Percentiles rank a stretch among this genome's conserved stretches.
These are phyloP conservation scores for Dimocarpus longan DNA, from an alignment of 345 rosid species.

Conservation along the genomic window DNA sequence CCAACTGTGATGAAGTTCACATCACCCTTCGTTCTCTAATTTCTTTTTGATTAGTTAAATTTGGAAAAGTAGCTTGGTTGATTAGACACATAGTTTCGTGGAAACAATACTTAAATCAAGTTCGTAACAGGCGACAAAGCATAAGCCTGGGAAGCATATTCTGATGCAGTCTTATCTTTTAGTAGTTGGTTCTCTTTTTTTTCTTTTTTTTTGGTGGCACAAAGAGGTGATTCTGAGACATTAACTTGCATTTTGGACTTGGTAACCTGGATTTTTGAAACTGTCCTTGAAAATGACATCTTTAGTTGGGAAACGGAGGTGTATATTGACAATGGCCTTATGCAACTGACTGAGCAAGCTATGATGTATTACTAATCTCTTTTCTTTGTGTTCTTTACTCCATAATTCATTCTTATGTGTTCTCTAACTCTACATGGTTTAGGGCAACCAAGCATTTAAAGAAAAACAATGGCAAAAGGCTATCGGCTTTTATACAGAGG, in stretches of 20 bases:
- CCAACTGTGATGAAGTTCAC: not conserved
- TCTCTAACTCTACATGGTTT: constrained; percentile 13
- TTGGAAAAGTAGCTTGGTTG: not conserved
- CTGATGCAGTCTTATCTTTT: not conserved
- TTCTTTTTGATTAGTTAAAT: not conserved
- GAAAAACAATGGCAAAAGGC: constrained; percentile 90
- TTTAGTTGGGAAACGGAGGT: not conserved
- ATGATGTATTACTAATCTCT: not conserved
- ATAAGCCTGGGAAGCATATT: not conserved
- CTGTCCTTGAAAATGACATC: not conserved
- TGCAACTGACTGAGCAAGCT: not conserved
- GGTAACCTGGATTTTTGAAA: not conserved
- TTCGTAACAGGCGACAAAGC: not conserved
- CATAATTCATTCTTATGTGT: constrained; percentile 10
- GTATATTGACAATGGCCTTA: not conserved
- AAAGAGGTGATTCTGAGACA: not conserved
- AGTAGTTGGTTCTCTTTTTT: too few relatives aligned
- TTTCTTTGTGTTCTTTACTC: not conserved
- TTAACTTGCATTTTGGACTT: not conserved
- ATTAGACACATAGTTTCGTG: not conserved
- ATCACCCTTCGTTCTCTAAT: not conserved
- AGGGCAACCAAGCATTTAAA: constrained; percentile 97
- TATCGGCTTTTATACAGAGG: constrained; percentile 75
- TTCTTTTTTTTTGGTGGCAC: too few relatives aligned
- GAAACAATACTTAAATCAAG: not conserved